Conservation (phyloP, 257 asterid genomes). For the Salvia miltiorrhiza region DNA sequence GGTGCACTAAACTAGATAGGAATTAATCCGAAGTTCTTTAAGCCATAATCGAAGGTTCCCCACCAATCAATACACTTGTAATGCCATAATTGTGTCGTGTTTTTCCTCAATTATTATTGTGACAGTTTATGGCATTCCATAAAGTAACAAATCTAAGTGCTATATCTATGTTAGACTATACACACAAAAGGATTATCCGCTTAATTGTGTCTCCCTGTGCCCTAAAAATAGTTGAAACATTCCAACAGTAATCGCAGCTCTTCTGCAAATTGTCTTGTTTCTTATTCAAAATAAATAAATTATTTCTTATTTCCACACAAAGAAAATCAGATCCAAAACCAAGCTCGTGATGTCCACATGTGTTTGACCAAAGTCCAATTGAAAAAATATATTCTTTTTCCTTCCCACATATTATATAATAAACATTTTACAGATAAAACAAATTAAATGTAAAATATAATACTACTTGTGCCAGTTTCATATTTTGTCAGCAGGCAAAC, state of each 20-base stretch:
- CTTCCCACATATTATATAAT: not conserved
- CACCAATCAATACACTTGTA: not conserved
- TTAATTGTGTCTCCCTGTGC: not conserved
- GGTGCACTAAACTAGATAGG: no score
- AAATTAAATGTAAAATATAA: not conserved
- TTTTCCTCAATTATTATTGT: not conserved
- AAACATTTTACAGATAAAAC: not conserved
- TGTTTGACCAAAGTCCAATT: not conserved
- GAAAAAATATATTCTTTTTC: not conserved
- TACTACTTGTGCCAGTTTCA: not conserved
- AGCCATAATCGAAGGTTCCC: not conserved
- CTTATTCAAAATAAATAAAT: not conserved
- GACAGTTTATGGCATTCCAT: not conserved
- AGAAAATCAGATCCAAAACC: not conserved
- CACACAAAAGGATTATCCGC: not conserved
- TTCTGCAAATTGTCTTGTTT: conserved; percentile 21
- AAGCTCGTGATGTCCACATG: conserved; percentile 11
- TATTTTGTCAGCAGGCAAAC: conserved; percentile 14
- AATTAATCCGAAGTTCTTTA: not conserved
- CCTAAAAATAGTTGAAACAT: conserved; percentile 5
- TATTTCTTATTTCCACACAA: not conserved
- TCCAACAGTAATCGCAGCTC: not conserved
- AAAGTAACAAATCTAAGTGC: not conserved
- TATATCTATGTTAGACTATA: not conserved
- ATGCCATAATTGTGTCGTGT: not conserved